Evolutionary conservation across 345 rosid species (phyloP).

Genomic region (Pistacia vera): DNA sequence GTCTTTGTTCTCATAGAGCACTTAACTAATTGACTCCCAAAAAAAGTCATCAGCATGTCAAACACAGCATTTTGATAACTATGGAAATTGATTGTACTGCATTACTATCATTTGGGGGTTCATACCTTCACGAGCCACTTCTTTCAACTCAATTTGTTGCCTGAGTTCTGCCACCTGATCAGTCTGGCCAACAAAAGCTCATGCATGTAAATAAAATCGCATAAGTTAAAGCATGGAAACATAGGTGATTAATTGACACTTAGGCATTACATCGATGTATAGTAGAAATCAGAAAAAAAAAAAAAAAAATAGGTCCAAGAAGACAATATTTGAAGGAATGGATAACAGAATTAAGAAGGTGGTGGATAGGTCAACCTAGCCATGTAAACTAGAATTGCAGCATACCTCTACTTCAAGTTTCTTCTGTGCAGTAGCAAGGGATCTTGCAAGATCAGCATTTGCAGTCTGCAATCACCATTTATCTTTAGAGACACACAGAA

Average conservation of each 20-base stretch:
- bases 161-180: constrained; percentile 67
- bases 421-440: constrained; percentile 80
- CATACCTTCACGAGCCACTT: constrained; percentile 76
- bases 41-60: background rate
- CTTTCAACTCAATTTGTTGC: constrained; percentile 71
- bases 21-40: background rate
- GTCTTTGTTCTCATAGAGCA: background rate
- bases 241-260: background rate
- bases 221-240: constrained; percentile 2
- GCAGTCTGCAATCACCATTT: constrained; percentile 61
- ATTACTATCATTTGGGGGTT: background rate
- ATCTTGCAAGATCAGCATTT: constrained; percentile 88
- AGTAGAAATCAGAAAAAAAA: background rate
- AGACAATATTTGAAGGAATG: constrained; percentile 6
- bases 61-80: background rate
- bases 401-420: constrained; percentile 86
- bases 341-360: constrained; percentile 10
- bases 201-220: background rate
- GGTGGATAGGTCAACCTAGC: constrained; percentile 3
- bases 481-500: constrained; percentile 29
- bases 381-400: constrained; percentile 23
- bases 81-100: background rate
- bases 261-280: no score
- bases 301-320: background rate
- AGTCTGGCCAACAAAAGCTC: constrained; percentile 50